These are phyloP conservation scores for Zygosaccharomyces pseudorouxii DNA, from an alignment of 805 yeast genomes.

Conservation along the genomic window DNA sequence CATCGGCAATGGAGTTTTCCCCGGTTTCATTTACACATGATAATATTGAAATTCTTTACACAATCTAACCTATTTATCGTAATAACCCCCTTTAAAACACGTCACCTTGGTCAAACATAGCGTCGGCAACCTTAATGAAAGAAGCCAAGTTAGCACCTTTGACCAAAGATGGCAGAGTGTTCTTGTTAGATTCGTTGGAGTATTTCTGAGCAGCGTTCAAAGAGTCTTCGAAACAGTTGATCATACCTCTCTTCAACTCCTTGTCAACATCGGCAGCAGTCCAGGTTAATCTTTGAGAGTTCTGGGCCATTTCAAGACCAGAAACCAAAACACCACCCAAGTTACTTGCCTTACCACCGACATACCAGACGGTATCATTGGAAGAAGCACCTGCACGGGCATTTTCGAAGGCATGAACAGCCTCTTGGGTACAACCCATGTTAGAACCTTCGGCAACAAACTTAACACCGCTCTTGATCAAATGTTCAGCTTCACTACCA, in stretches of 20 bases:
- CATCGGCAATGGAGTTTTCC: neutral
- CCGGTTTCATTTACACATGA: slow-evolving; percentile 5
- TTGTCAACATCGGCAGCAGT: slow-evolving; percentile 86
- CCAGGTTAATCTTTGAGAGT: slow-evolving; percentile 92
- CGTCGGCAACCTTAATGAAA: slow-evolving; percentile 96
- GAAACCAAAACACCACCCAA: slow-evolving; percentile 99
- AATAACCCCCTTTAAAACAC: slow-evolving; percentile 30
- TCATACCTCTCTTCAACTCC: slow-evolving; percentile 89
- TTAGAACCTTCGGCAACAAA: slow-evolving; percentile 98
- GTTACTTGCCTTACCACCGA: slow-evolving; percentile 99
- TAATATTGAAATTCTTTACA: neutral
- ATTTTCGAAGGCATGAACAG: slow-evolving; percentile 90
- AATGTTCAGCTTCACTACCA: slow-evolving; percentile 93
- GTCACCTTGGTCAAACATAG: slow-evolving; percentile 97
- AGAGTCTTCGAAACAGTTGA: slow-evolving; percentile 88
- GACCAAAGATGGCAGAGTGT: slow-evolving; percentile 85
- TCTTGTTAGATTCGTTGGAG: slow-evolving; percentile 61
- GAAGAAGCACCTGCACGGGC: slow-evolving; percentile 49
- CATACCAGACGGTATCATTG: slow-evolving; percentile 79
- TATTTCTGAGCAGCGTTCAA: slow-evolving; percentile 79
- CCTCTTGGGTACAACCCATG: slow-evolving; percentile 99
- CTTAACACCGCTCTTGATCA: slow-evolving; percentile 86
- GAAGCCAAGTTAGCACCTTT: slow-evolving; percentile 99
- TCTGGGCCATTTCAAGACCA: slow-evolving; percentile 99
- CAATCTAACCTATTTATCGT: slow-evolving; percentile 1